These are phyloP conservation scores for Pseudogymnoascus sp. DNA, from an alignment of 2,329 filamentous ascomycete species.

Conservation along the genomic window DNA sequence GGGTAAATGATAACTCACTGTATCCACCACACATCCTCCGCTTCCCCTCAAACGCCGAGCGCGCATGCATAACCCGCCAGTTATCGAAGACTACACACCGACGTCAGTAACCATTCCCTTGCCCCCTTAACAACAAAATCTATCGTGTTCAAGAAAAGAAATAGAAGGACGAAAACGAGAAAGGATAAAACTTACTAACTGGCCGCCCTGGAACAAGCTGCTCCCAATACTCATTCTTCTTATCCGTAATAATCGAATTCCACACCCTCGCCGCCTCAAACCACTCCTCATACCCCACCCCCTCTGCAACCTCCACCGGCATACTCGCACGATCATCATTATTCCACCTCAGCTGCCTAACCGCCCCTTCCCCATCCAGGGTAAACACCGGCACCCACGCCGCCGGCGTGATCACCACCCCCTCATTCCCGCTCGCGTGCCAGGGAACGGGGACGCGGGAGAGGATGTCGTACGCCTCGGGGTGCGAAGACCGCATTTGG, in stretches of 20 bases:
- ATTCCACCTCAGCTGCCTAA: constrained; percentile 80
- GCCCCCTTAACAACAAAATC: no score
- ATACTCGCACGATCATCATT: constrained; percentile 75
- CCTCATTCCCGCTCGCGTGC: constrained; percentile 82
- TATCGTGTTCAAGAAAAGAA: no score
- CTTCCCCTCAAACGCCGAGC: constrained; percentile 73
- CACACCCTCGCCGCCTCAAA: constrained; percentile 73
- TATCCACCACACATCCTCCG: constrained; percentile 88
- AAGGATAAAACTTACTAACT: constrained; percentile 48
- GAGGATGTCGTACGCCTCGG: constrained; percentile 49
- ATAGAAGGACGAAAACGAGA: neutral
- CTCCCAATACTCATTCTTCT: constrained; percentile 65
- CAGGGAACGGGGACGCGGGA: constrained; percentile 52
- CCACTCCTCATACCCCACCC: constrained; percentile 42
- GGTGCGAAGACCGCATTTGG: constrained; percentile 46
- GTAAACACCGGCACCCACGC: constrained; percentile 64
- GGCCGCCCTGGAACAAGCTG: constrained; percentile 72
- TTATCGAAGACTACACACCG: constrained; percentile 73
- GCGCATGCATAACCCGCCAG: constrained; percentile 85
- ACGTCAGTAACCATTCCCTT: neutral
- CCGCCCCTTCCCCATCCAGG: constrained; percentile 36
- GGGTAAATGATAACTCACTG: constrained; percentile 45
- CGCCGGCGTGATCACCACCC: constrained; percentile 69
- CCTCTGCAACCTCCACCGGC: constrained; percentile 19
- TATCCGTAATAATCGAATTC: constrained; percentile 57